Evolutionary conservation across 2,329 filamentous ascomycete species (phyloP), one percentile per base, ranked within the genome.

Genomic region (Pezicula carpinea): DNA sequence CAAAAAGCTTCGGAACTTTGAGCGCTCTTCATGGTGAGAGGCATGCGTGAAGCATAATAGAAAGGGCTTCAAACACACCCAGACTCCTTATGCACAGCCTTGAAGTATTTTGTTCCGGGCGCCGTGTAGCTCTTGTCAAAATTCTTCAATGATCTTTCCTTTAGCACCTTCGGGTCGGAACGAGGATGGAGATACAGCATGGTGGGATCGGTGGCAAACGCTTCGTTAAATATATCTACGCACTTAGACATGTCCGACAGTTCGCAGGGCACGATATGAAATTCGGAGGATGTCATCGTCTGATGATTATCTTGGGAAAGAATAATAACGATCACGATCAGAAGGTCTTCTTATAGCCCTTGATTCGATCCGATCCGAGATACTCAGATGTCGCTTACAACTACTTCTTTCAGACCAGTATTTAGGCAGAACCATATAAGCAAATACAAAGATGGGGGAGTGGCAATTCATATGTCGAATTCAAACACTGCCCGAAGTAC

Each of bases 171-270:
- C 2, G 41, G 41, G 29, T 43, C 29, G 33, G 41, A 35, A 13
- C 26, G 23, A 33, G 41, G 29, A 14, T 43, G 29, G 29, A 43
- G 41, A 22, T 43, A 43, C 22, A 21, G 17, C 29, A 43, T 35
- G 7, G 41, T 29, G 29, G 41, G 41, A 17, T 43, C 41, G 23
- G 13, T 19, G 5, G 41, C 41, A 29, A 43, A 43, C 7, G 29
- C 41, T 21, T 35, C 41, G 15, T 43, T 29, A 33, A 43, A 43
- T 43, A 43, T 43, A 13, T 43, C 29, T 7, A 33, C 41, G 29
- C 41, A 43, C 17, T n/a, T 18, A 19, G 41, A 11, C 41, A 43
- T 36, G 22, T 43, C 29, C n/a, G 10, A 14, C 4, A 35, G 6
- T n/a, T 35, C 41, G 23, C 41, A 43, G 23, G 41, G 41, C 1